Base-by-base conservation (phyloP, 2,329 filamentous ascomycete species). In the Daldinia sp. region DNA sequence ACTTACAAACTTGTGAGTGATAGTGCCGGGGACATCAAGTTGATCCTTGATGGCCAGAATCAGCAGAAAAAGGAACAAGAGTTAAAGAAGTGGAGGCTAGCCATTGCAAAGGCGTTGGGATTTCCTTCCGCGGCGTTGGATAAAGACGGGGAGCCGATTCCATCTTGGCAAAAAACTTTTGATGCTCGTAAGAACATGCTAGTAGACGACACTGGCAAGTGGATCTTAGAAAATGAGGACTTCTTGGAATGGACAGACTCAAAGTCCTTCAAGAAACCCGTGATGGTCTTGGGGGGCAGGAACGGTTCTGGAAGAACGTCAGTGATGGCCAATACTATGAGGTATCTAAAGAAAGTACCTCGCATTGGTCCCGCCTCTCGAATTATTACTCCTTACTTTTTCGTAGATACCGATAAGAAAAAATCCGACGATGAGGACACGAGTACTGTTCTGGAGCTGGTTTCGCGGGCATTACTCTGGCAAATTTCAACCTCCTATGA, bases 231-330 rank as follows among this genome's bases (percentile, higher is more conserved):
- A 6, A 53, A 77, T 37, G 51, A 70, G 1, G 55, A 42, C 7
- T 77, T 75, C 60, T 53, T 62, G 2, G 60, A 72, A 30, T 78
- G 77, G 77, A 67, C 71, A 18, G 71, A 65, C 18, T 68, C 73
- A 4, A 54, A 63, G 1, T 55, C 72, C 7, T 71, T 72, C 2
- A 53, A 54, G 15, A 75, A 75, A 26, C 67, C 74, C 5, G 63
- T 78, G 0, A 57, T 79, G 10, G 69, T 78, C 0, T 62, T 79
- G 2, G 74, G 71, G 12, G 78, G 78, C 1, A 68, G 65, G 15
- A 74, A 73, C 33, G 75, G 76, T 35, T 75, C 78, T 0, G 78
- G 78, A 3, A 79, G 79, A 67, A 79, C 78, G 18, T 78, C 77
- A 23, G 64, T 79, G 63, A 74, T 78, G 66, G 74, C 78, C 10